phyloP scores from a whole-genome alignment of 345 rosid genomes.

The Salix udensis region DNA sequence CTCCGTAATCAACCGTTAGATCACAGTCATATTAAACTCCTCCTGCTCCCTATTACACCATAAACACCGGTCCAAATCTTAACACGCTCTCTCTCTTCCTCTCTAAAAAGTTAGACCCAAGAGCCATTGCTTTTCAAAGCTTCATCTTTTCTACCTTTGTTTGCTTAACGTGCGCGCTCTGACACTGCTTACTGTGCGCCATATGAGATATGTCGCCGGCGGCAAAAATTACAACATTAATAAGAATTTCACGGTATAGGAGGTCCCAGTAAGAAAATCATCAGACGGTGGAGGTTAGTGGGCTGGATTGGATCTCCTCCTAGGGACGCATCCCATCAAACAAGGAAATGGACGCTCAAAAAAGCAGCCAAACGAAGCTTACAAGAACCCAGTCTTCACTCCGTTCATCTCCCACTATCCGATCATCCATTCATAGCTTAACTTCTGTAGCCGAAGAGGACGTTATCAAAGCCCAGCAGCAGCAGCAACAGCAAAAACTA shows the following conservation, averaged over 20 bases:
- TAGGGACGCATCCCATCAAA: background rate
- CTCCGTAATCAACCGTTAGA: constrained; percentile 20
- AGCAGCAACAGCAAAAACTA: constrained; percentile 6
- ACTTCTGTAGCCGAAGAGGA: constrained; percentile 61
- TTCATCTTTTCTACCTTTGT: background rate
- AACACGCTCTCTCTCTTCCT: constrained; percentile 6
- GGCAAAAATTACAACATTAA: constrained; percentile 25
- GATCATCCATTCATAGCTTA: constrained; percentile 83
- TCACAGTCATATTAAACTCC: constrained; percentile 49
- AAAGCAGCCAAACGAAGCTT: constrained; percentile 58
- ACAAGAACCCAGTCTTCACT: constrained; percentile 80
- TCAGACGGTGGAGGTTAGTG: constrained; percentile 15
- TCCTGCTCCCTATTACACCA: constrained; percentile 25
- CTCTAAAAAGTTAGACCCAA: background rate
- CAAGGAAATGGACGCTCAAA: constrained; percentile 54
- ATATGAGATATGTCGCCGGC: constrained; percentile 47
- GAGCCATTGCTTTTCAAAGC: background rate
- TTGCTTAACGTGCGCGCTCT: constrained; percentile 33
- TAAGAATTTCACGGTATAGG: constrained; percentile 56
- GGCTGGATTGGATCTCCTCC: constrained; percentile 1
- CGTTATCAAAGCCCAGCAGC: constrained; percentile 28
- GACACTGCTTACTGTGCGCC: constrained; percentile 34
- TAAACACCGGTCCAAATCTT: constrained; percentile 35
- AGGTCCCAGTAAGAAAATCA: constrained; percentile 9
- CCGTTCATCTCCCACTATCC: constrained; percentile 74